These are phyloP conservation scores for Porodaedalea pini DNA, from an alignment of 1,284 basidiomycete genomes.

Conservation along the genomic window DNA sequence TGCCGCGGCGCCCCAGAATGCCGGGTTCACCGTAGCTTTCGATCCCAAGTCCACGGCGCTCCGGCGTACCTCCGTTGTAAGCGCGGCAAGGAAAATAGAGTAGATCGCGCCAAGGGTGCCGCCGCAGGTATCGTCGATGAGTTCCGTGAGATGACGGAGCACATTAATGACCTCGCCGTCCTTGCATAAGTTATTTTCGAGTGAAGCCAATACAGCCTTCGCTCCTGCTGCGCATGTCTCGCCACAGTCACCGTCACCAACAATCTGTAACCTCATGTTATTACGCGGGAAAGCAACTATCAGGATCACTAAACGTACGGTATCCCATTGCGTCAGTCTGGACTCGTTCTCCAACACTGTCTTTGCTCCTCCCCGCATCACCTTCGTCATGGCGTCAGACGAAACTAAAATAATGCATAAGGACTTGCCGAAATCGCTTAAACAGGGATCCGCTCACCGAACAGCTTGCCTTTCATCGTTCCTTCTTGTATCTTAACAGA, in stretches of 20 bases:
- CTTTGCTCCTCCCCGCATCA: background rate
- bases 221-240: background rate
- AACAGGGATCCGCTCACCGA: background rate
- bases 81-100: conserved; percentile 21
- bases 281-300: background rate
- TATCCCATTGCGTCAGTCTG: background rate
- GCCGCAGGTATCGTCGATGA: conserved; percentile 22
- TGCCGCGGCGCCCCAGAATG: conserved; percentile 20
- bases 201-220: background rate
- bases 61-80: conserved; percentile 18
- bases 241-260: background rate
- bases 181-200: conserved; percentile 12
- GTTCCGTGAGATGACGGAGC: conserved; percentile 17
- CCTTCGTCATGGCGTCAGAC: background rate
- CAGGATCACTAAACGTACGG: background rate
- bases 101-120: conserved; percentile 22
- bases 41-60: background rate
- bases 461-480: background rate
- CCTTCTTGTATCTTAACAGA: background rate
- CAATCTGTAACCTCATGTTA: background rate
- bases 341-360: background rate
- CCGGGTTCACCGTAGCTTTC: conserved; percentile 7
- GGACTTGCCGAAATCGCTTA: background rate
- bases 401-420: background rate
- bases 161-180: conserved; percentile 20